Conservation (phyloP, 2,329 filamentous ascomycete species). For the Cryoendolithus antarcticus region DNA sequence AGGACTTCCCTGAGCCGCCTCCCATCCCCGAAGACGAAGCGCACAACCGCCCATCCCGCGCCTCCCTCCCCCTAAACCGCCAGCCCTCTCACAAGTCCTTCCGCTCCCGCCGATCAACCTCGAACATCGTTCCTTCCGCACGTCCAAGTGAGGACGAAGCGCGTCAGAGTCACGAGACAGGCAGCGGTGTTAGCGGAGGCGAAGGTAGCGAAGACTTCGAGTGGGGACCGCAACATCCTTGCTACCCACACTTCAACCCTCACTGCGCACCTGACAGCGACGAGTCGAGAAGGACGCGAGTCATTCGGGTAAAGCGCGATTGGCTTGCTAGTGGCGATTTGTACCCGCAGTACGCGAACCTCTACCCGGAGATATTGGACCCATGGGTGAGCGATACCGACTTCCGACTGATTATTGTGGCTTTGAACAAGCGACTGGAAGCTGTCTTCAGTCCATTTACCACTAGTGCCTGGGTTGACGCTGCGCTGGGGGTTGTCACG, state of each 20-base stretch:
- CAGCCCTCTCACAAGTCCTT: slow-evolving; percentile 15
- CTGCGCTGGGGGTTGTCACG: slow-evolving; percentile 65
- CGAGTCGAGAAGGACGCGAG: slow-evolving; percentile 65
- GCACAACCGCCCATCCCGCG: slow-evolving; percentile 15
- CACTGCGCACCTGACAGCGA: slow-evolving; percentile 70
- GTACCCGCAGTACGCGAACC: slow-evolving; percentile 83
- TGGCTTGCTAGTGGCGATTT: slow-evolving; percentile 81
- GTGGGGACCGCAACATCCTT: slow-evolving; percentile 91
- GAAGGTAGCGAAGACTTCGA: slow-evolving; percentile 53
- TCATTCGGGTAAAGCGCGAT: slow-evolving; percentile 83
- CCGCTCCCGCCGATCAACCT: no score
- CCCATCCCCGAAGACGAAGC: slow-evolving; percentile 13
- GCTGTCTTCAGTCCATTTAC: slow-evolving; percentile 71
- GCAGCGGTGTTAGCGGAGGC: slow-evolving; percentile 15
- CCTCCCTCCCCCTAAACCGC: slow-evolving; percentile 21
- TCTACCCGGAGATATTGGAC: slow-evolving; percentile 92
- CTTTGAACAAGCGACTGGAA: slow-evolving; percentile 65
- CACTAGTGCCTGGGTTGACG: slow-evolving; percentile 66
- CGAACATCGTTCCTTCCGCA: no score
- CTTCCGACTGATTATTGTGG: slow-evolving; percentile 70
- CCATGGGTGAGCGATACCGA: slow-evolving; percentile 74
- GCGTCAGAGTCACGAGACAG: no score
- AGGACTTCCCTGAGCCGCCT: slow-evolving; percentile 13
- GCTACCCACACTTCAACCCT: slow-evolving; percentile 84
- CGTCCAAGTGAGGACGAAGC: no score